Base-by-base conservation (phyloP, 495 filamentous ascomycete species). In the Lasiosphaeria ovina region DNA sequence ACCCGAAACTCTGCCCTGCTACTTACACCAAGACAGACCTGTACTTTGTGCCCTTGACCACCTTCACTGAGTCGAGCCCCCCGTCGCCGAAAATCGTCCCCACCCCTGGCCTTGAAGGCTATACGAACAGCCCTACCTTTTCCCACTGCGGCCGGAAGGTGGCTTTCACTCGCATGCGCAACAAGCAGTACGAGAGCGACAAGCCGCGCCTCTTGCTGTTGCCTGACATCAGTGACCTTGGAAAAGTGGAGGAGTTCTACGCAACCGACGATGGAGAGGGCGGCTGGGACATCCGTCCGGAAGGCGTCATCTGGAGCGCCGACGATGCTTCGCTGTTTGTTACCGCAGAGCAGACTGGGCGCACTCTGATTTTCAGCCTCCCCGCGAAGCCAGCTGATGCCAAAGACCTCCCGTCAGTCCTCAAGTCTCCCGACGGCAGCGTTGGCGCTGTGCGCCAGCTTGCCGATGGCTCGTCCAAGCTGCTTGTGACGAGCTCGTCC, bases 151-250 rank as follows among this genome's bases (percentile, higher is more conserved):
- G 90, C 1, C 81, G 78, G 53, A 81, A 81, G 51, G 82, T 92
- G 8, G 93, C 87, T n/a, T 92, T 97, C 62, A 83, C 92, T 47
- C 82, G 87, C 36, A 93, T 93, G 90, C 79, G 81, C 32, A 77
- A 85, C 61, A 85, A 88, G 64, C 91, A 91, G 31, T 97, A 98
- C 69, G 93, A 98, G 74, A 88, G 88, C 9, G 93, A 97, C 76
- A 90, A 91, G 72, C 89, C 92, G 51, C 80, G 89, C 4, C 80
- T 96, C 4, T 72, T 97, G 55, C 74, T 96, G 12, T 60, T 85
- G 6, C 77, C 78, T 2, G 77, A 85, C 69, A 70, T 91, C 51
- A 73, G 74, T 6, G 83, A 88, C 63, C 77, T 84, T 6, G 80
- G 78, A 76, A 82, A 78, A 66, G 81, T 83, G 60, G 77, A 85